Conservation (phyloP, 306 rosid species). For the Crotalaria pallida region DNA sequence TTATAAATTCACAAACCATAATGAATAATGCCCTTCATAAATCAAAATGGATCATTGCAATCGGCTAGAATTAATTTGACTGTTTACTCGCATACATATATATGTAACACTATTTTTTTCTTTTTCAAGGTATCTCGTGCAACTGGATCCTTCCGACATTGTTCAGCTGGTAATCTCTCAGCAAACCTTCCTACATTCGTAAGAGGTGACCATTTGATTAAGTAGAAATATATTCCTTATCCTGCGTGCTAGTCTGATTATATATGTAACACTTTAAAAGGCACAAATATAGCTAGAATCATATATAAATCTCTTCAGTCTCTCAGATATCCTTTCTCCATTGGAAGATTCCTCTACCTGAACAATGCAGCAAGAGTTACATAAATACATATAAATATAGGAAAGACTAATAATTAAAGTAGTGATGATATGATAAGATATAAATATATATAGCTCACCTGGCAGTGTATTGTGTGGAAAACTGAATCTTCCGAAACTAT, state of each 20-base stretch:
- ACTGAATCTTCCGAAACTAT: slow-evolving; percentile 32
- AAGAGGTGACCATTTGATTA: no score
- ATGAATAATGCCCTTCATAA: no score
- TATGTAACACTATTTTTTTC: no score
- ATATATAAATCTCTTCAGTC: slow-evolving; percentile 35
- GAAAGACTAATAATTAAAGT: neutral
- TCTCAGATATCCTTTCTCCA: slow-evolving; percentile 43
- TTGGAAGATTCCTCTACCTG: slow-evolving; percentile 37
- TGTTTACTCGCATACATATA: neutral
- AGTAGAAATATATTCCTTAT: no score
- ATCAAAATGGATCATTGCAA: neutral
- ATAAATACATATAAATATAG: neutral
- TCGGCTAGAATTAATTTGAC: neutral
- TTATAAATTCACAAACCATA: no score
- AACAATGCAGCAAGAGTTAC: slow-evolving; percentile 6
- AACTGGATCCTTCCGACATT: no score
- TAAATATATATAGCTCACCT: slow-evolving; percentile 27
- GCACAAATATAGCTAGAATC: neutral
- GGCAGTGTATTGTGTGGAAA: slow-evolving; percentile 54
- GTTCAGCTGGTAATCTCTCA: no score
- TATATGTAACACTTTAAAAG: neutral
- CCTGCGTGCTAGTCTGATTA: no score
- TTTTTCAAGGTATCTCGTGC: no score
- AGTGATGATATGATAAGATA: neutral
- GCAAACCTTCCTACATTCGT: no score